Evolutionary conservation across 257 asterid species (phyloP).

Genomic region (Fraxinus quadrangulata): DNA sequence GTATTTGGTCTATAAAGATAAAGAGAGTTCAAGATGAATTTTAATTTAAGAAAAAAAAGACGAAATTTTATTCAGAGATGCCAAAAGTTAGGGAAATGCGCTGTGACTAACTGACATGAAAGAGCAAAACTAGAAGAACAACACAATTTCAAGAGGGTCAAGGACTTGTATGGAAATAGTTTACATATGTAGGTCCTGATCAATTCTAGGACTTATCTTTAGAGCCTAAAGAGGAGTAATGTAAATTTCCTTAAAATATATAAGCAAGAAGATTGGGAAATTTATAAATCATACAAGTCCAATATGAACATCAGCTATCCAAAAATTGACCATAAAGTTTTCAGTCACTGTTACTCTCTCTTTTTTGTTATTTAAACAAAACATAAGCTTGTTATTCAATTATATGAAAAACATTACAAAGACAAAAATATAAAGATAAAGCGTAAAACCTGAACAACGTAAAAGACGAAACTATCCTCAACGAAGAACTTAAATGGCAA

Average conservation of each 20-base stretch:
- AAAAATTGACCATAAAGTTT: background rate
- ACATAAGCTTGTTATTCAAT: too few relatives aligned
- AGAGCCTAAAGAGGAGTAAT: background rate
- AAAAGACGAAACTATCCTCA: too few relatives aligned
- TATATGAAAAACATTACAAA: too few relatives aligned
- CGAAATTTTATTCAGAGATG: background rate
- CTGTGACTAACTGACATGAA: background rate
- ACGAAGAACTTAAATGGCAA: too few relatives aligned
- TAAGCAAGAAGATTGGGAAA: background rate
- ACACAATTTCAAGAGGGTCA: too few relatives aligned
- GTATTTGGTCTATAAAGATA: background rate
- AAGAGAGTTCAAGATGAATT: background rate
- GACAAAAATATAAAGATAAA: too few relatives aligned
- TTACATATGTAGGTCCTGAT: background rate
- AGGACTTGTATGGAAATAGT: conserved; percentile 10
- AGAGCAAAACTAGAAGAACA: background rate
- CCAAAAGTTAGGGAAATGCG: background rate
- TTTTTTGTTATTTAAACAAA: background rate
- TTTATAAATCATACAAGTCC: background rate
- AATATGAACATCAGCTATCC: background rate
- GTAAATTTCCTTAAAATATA: background rate
- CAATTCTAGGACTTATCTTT: background rate
- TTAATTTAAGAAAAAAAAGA: background rate
- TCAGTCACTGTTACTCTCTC: background rate
- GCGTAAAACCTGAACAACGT: too few relatives aligned